These are phyloP conservation scores for Mortierella sp. DNA, from an alignment of 371 early-diverging fungal genomes.

Conservation along the genomic window DNA sequence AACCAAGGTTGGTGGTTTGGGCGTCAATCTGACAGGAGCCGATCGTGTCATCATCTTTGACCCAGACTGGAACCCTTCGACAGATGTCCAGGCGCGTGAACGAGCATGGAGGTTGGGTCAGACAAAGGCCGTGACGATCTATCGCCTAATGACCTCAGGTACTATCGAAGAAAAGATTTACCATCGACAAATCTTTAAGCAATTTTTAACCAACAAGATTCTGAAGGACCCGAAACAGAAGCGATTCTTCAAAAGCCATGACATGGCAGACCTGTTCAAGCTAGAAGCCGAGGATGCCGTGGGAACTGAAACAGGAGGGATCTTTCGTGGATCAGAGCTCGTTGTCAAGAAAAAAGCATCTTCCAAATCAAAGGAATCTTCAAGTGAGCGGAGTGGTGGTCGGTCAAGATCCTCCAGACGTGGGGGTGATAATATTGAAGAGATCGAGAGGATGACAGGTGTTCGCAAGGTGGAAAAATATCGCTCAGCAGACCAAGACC, in stretches of 20 bases:
- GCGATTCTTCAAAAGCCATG: constrained; percentile 86
- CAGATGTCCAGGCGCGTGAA: constrained; percentile 97
- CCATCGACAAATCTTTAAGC: constrained; percentile 98
- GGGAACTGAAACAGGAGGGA: constrained; percentile 74
- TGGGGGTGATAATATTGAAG: constrained; percentile 52
- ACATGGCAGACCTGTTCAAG: constrained; percentile 87
- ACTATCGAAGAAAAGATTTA: constrained; percentile 99
- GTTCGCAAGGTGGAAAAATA: constrained; percentile 63
- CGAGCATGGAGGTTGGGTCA: constrained; percentile 98
- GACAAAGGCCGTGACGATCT: constrained; percentile 90
- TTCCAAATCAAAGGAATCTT: constrained; percentile 1
- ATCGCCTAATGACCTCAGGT: constrained; percentile 95
- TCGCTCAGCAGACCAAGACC: not conserved
- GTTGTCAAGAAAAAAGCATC: constrained; percentile 13
- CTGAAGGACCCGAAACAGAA: constrained; percentile 92
- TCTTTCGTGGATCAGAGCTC: constrained; percentile 74
- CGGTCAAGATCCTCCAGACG: constrained; percentile 32
- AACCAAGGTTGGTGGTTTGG: constrained; percentile 97
- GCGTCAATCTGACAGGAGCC: constrained; percentile 96
- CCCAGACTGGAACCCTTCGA: constrained; percentile 99
- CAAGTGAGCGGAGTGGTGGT: constrained; percentile 4
- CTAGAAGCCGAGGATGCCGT: constrained; percentile 69
- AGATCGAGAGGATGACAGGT: constrained; percentile 58
- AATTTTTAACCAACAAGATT: constrained; percentile 95
- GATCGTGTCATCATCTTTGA: constrained; percentile 97